These are phyloP conservation scores for Aegilops sharonensis DNA, from an alignment of 176 grass and related monocot species.

Conservation along the genomic window DNA sequence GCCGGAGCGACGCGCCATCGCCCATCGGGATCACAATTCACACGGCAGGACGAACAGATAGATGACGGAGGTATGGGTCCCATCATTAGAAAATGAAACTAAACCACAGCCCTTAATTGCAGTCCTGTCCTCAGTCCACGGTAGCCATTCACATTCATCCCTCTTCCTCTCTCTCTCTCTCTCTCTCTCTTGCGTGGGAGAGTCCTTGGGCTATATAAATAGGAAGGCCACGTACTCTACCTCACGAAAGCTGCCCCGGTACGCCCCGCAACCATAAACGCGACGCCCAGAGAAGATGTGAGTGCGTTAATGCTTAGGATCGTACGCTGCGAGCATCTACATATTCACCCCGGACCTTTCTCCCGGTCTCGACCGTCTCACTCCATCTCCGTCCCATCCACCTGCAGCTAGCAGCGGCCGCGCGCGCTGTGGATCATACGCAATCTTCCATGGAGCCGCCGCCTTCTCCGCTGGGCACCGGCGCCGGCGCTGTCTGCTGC, in stretches of 20 bases:
- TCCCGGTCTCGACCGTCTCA: background rate
- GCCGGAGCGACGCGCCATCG: background rate
- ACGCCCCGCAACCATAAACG: background rate
- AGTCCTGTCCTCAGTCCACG: slow-evolving; percentile 7
- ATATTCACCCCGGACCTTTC: background rate
- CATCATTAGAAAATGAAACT: background rate
- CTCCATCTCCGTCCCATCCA: background rate
- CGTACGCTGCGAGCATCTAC: background rate
- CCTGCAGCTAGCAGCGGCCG: background rate
- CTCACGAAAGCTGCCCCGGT: slow-evolving; percentile 6
- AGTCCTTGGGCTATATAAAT: slow-evolving; percentile 27
- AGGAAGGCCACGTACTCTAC: background rate
- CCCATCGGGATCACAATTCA: background rate
- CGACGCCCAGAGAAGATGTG: background rate
- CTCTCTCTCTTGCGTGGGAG: too few species aligned
- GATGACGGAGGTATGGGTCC: background rate
- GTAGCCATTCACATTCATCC: slow-evolving; percentile 12
- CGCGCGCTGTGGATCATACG: background rate
- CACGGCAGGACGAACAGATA: background rate
- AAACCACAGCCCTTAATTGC: background rate
- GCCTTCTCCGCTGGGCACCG: background rate
- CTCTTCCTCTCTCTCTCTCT: background rate
- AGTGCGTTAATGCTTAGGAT: background rate
- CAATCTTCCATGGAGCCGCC: slow-evolving; percentile 2
- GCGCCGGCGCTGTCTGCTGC: slow-evolving; percentile 62